A percentile compares a stretch with the other conserved stretches of the same genome.
These are phyloP conservation scores for Edaphochlamys debaryana DNA, from an alignment of 139 green algal genomes.

Conservation along the genomic window DNA sequence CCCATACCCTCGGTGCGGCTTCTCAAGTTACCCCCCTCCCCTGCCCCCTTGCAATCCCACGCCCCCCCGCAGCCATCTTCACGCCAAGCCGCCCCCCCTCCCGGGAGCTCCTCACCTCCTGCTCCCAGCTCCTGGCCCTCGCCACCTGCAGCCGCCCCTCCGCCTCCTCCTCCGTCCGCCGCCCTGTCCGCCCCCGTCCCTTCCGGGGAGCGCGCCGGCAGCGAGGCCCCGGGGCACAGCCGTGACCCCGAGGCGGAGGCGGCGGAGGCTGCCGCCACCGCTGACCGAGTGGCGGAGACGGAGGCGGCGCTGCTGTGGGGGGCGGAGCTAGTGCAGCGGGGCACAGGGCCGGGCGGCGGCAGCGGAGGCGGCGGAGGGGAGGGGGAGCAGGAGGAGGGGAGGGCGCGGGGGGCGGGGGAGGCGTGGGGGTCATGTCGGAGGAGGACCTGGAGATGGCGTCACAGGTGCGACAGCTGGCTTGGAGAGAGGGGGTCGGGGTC, in stretches of 20 bases:
- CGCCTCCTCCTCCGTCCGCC: too few species aligned
- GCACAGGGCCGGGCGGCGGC: neutral
- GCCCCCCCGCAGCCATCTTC: slow-evolving; percentile 34
- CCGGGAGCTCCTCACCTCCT: neutral
- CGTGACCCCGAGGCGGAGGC: neutral
- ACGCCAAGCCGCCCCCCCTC: slow-evolving; percentile 3
- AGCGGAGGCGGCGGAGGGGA: too few species aligned
- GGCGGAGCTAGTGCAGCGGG: neutral
- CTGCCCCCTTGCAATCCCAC: too few species aligned
- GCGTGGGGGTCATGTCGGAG: neutral
- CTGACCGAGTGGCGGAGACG: slow-evolving; percentile 5
- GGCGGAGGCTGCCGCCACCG: too few species aligned
- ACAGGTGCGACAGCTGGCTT: slow-evolving; percentile 14
- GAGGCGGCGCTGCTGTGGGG: slow-evolving; percentile 1
- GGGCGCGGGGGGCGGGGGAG: too few species aligned
- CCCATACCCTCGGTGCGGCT: too few species aligned
- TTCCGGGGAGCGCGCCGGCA: neutral
- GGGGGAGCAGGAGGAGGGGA: too few species aligned
- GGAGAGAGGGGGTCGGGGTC: too few species aligned
- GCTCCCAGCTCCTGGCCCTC: neutral
- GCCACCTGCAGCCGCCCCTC: slow-evolving; percentile 26
- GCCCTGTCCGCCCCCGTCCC: neutral
- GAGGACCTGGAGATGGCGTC: neutral
- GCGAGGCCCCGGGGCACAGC: neutral
- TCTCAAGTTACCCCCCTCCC: too few species aligned